Base-by-base conservation (phyloP, 495 filamentous ascomycete genomes). In the Penicillium argentinense region DNA sequence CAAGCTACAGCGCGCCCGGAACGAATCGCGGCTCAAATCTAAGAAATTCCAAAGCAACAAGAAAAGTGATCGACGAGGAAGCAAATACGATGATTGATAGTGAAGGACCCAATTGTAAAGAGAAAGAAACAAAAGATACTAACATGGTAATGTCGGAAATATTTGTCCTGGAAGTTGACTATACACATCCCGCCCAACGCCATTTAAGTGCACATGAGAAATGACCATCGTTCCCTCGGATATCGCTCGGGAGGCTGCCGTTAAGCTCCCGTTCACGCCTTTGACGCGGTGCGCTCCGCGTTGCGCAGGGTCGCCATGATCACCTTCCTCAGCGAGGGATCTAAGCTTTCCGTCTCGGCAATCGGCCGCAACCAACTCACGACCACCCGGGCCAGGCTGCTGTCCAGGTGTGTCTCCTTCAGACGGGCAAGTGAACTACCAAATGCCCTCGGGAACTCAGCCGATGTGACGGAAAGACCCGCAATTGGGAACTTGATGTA, bases 1-100 rank as follows among this genome's bases (percentile, higher is more conserved):
- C 45, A 75, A 73, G 49, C 58, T 96, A 48, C 77, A 88, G 67
- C 84, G 83, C 41, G 74, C 78, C 14, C 86, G 85, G 43, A 88
- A 86, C 45, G 81, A 89, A 48, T 62, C 68, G n/a, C 73, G 90
- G 40, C 50, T 96, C 26, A 82, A 74, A 59, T 64, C 59, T 12
- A 97, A 97, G 69, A 96, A 95, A 68, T 53, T 73, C 21, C 86
- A 86, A 39, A 83, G 85, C 54, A 79, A 72, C 38, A 97, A 97
- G 72, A 97, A 97, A 67, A 76, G 75, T 18, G 77, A 71, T 46
- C 79, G 91, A 17, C 79, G 76, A 64, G 73, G 79, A 48, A 68
- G 47, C 53, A 67, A 66, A 55, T 64, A 60, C 44, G 68, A 72
- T 53, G 67, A 75, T 47, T 73, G 53, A 71, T 46, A 34, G 30